A percentile compares a stretch with the other conserved stretches of the same genome.
phyloP scores from a whole-genome alignment of 495 filamentous ascomycete species.

The Trichoderma orchidacearum region DNA sequence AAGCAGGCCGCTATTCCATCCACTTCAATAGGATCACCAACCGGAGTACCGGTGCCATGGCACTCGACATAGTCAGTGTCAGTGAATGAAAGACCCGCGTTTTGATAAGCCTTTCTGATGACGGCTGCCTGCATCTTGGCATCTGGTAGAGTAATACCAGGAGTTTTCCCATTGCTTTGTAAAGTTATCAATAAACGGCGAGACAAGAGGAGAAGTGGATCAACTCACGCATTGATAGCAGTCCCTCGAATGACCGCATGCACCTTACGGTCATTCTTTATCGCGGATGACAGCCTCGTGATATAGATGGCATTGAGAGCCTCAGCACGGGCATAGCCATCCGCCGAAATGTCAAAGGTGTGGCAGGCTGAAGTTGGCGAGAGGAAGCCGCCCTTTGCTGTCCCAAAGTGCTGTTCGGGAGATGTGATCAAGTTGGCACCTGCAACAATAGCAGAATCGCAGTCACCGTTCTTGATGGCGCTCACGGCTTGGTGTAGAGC shows the following conservation, averaged over 20 bases:
- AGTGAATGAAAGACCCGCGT: conserved; percentile 18
- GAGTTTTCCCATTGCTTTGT: conserved; percentile 28
- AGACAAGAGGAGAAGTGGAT: too few relatives aligned
- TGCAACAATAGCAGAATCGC: conserved; percentile 22
- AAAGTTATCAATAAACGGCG: conserved; percentile 26
- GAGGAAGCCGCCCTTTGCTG: conserved; percentile 24
- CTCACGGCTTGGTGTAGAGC: conserved; percentile 34
- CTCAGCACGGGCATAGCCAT: conserved; percentile 47
- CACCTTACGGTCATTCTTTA: conserved; percentile 26
- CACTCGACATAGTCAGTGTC: conserved; percentile 8
- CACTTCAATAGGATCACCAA: conserved; percentile 39
- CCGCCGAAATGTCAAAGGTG: conserved; percentile 20
- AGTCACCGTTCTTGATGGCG: conserved; percentile 22
- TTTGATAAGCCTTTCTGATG: conserved; percentile 25
- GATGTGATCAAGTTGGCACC: conserved; percentile 21
- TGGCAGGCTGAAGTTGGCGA: conserved; percentile 27
- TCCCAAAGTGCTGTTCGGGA: conserved; percentile 18
- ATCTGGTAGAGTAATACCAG: conserved; percentile 33
- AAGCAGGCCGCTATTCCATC: conserved; percentile 16
- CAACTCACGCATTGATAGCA: conserved; percentile 26
- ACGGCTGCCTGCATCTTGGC: conserved; percentile 27
- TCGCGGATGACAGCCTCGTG: conserved; percentile 33
- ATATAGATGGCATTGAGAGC: conserved; percentile 33
- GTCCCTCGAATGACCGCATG: conserved; percentile 37
- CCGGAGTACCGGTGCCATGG: conserved; percentile 10